phyloP scores from a whole-genome alignment of 441 rosid genomes.

The Metrosideros polymorpha region DNA sequence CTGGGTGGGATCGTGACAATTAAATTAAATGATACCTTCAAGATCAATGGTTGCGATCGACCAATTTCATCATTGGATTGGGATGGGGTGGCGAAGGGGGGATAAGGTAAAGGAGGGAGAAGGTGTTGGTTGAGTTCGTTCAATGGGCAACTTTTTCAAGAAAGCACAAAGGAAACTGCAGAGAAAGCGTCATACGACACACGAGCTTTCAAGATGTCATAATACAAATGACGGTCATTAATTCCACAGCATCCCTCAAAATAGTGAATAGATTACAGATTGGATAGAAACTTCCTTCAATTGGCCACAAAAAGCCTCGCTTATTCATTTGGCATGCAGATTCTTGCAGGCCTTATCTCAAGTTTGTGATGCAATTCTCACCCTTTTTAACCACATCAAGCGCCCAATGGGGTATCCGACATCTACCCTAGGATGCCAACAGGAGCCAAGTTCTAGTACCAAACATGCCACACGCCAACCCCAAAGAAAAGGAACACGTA shows the following conservation, averaged over 20 bases:
- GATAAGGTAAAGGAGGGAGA: neutral
- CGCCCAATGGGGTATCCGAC: neutral
- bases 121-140: neutral
- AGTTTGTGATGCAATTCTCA: neutral
- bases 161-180: neutral
- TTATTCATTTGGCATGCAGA: neutral
- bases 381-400: neutral
- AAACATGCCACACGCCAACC: neutral
- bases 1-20: neutral
- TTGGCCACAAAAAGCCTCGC: accelerated
- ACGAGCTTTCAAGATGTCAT: neutral
- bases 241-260: neutral
- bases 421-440: neutral
- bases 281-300: too few species aligned
- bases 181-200: neutral
- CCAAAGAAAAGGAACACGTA: neutral
- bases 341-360: neutral
- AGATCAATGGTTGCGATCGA: neutral
- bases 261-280: neutral
- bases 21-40: neutral
- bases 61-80: accelerated
- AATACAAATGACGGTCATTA: neutral
- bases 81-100: neutral
- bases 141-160: neutral
- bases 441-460: neutral